These are phyloP conservation scores for Hirschfeldia incana DNA, from an alignment of 345 rosid species.

Conservation along the genomic window DNA sequence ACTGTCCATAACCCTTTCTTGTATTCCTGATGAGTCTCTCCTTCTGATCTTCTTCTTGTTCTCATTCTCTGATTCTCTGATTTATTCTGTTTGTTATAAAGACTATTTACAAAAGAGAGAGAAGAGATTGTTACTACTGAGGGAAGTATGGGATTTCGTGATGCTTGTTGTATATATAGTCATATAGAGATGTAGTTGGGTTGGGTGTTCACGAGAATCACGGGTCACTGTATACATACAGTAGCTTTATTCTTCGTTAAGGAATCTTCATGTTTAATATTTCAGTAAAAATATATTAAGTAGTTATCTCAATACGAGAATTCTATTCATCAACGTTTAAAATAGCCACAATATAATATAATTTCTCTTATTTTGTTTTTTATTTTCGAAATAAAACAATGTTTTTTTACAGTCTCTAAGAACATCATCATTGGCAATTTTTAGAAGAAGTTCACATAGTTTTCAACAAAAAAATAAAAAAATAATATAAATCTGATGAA, in stretches of 20 bases:
- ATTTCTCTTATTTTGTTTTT: no score
- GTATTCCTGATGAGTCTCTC: constrained; percentile 23
- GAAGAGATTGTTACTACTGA: constrained; percentile 3
- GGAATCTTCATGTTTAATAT: not conserved
- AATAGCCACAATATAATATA: not conserved
- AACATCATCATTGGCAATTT: no score
- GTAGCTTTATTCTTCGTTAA: not conserved
- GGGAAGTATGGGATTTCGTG: not conserved
- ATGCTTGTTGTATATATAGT: not conserved
- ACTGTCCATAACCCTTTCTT: constrained; percentile 58
- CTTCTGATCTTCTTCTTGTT: constrained; percentile 19
- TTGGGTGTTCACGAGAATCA: not conserved
- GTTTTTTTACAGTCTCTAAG: no score
- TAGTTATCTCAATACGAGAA: not conserved
- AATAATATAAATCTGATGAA: no score
- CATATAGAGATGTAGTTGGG: not conserved
- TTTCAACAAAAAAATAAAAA: no score
- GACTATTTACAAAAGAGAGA: not conserved
- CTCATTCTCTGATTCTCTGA: constrained; percentile 19
- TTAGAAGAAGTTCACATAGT: no score
- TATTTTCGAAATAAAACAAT: no score
- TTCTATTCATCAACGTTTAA: not conserved
- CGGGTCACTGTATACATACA: not conserved
- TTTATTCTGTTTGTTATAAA: not conserved
- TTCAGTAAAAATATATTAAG: not conserved